Evolutionary conservation across 352 stramenopile genomes (phyloP).

Genomic region (Pythium phragmitis): DNA sequence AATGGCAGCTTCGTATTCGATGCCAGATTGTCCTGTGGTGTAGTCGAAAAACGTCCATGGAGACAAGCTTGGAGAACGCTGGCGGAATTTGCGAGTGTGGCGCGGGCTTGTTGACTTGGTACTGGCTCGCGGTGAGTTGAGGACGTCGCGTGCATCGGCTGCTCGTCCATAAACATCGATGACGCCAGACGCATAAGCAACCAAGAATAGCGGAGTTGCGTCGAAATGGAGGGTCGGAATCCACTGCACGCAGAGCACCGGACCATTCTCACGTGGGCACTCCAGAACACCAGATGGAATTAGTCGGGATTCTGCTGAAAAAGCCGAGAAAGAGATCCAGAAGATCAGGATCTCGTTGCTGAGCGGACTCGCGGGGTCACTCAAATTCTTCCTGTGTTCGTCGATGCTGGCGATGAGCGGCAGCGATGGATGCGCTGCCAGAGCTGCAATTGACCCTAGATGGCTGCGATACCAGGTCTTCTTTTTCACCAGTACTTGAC

Average conservation of each 20-base stretch:
- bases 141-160: constrained; percentile 48
- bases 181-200: constrained; percentile 53
- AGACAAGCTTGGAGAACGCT: constrained; percentile 46
- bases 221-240: constrained; percentile 81
- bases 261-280: constrained; percentile 40
- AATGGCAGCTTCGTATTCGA: constrained; percentile 66
- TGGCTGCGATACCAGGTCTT: constrained; percentile 83
- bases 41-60: constrained; percentile 81
- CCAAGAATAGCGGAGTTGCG: constrained; percentile 66
- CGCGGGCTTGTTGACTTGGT: constrained; percentile 10
- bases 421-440: constrained; percentile 73
- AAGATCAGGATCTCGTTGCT: constrained; percentile 73
- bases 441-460: constrained; percentile 59
- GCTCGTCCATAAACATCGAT: constrained; percentile 69
- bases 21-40: constrained; percentile 53
- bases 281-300: constrained; percentile 75
- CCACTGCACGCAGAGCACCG: constrained; percentile 79
- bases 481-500: constrained; percentile 50
- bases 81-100: neutral
- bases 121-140: constrained; percentile 43
- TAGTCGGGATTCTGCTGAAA: constrained; percentile 74
- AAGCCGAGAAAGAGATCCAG: constrained; percentile 83
- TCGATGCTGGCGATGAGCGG: constrained; percentile 74
- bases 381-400: constrained; percentile 23
- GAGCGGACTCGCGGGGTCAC: constrained; percentile 9